These are phyloP conservation scores for Olyra latifolia DNA, from an alignment of 176 grass and related monocot species.

Conservation along the genomic window DNA sequence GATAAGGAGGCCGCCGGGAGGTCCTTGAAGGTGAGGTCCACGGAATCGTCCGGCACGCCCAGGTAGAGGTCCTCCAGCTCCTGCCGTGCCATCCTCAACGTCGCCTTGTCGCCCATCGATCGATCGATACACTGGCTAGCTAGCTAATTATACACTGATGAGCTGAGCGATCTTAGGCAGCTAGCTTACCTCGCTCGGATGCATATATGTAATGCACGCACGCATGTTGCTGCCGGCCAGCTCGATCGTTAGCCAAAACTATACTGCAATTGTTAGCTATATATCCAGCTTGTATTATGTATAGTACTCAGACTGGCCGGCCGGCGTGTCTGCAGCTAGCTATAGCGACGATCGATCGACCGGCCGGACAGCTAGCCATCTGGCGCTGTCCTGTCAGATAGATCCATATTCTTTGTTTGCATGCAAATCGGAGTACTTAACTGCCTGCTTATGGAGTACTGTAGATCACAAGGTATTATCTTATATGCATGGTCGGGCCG, in stretches of 20 bases:
- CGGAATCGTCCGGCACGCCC: constrained; percentile 59
- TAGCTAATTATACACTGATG: no score
- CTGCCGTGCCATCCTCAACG: constrained; percentile 46
- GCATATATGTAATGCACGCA: background rate
- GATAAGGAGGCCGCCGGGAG: background rate
- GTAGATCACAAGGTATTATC: no score
- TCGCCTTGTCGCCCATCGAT: constrained; percentile 40
- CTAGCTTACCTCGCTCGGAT: background rate
- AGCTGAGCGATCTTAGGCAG: background rate
- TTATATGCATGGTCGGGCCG: no score
- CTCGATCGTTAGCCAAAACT: background rate
- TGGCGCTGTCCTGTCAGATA: no score
- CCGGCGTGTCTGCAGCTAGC: no score
- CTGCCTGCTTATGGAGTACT: no score
- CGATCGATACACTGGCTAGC: background rate
- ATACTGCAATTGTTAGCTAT: no score
- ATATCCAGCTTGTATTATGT: no score
- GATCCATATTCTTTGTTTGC: no score
- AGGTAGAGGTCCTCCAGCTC: constrained; percentile 70
- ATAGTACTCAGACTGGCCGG: no score
- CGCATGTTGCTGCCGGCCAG: background rate
- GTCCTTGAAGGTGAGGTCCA: constrained; percentile 73
- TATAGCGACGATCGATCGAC: no score
- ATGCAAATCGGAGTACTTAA: no score
- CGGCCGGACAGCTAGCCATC: background rate